phyloP scores from a whole-genome alignment of 345 rosid species.

The Linum lewisii region DNA sequence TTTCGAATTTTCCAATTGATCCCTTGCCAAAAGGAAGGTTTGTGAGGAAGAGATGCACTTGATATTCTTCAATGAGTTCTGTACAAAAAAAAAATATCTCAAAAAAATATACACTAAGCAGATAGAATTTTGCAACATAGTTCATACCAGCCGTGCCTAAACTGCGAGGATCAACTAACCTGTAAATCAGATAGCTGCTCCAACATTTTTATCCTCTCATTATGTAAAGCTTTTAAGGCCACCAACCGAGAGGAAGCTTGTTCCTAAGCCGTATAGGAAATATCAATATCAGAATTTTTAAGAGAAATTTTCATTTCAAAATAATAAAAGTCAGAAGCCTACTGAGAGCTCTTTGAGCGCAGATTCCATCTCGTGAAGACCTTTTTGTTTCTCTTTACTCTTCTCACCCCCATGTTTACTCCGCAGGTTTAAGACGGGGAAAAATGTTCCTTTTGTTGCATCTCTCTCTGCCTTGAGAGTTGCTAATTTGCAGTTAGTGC shows the following conservation, averaged over 20 bases:
- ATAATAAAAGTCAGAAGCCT: conserved; percentile 16
- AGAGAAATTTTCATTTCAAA: conserved; percentile 9
- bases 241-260: conserved; percentile 53
- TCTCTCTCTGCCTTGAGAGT: conserved; percentile 75
- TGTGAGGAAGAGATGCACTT: conserved; percentile 61
- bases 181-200: conserved; percentile 49
- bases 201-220: conserved; percentile 60
- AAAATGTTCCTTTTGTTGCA: conserved; percentile 63
- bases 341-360: conserved; percentile 59
- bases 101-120: conserved; percentile 11
- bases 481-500: conserved; percentile 53
- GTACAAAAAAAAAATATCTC: conserved; percentile 22
- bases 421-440: conserved; percentile 61
- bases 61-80: conserved; percentile 65
- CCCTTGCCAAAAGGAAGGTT: conserved; percentile 44
- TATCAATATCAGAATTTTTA: conserved; percentile 13
- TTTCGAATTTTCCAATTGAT: conserved; percentile 70
- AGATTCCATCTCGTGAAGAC: conserved; percentile 67
- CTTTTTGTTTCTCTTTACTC: conserved; percentile 61
- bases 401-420: conserved; percentile 52
- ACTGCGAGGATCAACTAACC: conserved; percentile 28
- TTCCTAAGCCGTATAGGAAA: conserved; percentile 32
- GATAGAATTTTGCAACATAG: not conserved
- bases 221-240: conserved; percentile 66
- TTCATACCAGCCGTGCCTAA: not conserved